Percentiles rank a stretch among this genome's conserved stretches.
Evolutionary conservation across 345 rosid genomes (phyloP).

Genomic region (thale cress (Arabidopsis thaliana)): DNA sequence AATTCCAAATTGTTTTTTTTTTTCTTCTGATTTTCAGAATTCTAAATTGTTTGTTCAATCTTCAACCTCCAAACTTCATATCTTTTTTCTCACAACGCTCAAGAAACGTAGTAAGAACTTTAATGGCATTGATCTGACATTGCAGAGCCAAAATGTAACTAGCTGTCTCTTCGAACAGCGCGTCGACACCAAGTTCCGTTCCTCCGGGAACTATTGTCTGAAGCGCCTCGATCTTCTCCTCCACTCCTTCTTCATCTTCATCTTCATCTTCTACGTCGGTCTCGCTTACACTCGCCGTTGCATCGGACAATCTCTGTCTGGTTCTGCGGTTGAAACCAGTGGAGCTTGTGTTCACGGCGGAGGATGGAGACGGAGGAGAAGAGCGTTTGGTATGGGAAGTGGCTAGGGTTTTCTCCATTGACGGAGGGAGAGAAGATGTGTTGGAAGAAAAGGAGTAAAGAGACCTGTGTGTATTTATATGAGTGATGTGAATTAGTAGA

Average conservation of each 20-base stretch:
- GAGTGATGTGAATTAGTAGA: slow-evolving; percentile 2
- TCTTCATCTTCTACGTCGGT: slow-evolving; percentile 37
- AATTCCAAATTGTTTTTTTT: background rate
- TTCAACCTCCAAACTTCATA: slow-evolving; percentile 59
- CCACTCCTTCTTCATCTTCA: slow-evolving; percentile 51
- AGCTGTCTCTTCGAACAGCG: slow-evolving; percentile 74
- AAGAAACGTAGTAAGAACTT: slow-evolving; percentile 53
- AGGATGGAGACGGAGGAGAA: slow-evolving; percentile 18
- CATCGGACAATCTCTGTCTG: slow-evolving; percentile 30
- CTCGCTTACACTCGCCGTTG: slow-evolving; percentile 31
- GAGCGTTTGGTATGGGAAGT: slow-evolving; percentile 39
- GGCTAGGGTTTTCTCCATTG: slow-evolving; percentile 48
- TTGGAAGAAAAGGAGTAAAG: slow-evolving; percentile 39
- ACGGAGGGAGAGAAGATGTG: slow-evolving; percentile 31
- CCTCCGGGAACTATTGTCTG: slow-evolving; percentile 82
- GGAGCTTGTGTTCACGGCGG: slow-evolving; percentile 32
- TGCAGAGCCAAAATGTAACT: slow-evolving; percentile 64
- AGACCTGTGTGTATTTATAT: slow-evolving; percentile 17
- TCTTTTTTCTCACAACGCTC: slow-evolving; percentile 55
- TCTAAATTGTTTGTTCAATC: background rate
- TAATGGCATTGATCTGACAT: slow-evolving; percentile 65
- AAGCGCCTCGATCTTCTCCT: slow-evolving; percentile 63
- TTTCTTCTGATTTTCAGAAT: slow-evolving; percentile 1
- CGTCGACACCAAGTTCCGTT: slow-evolving; percentile 56
- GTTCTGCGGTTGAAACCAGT: slow-evolving; percentile 27